Evolutionary conservation across 139 green algal genomes (phyloP).

Genomic region (Spirogloea muscicola): DNA sequence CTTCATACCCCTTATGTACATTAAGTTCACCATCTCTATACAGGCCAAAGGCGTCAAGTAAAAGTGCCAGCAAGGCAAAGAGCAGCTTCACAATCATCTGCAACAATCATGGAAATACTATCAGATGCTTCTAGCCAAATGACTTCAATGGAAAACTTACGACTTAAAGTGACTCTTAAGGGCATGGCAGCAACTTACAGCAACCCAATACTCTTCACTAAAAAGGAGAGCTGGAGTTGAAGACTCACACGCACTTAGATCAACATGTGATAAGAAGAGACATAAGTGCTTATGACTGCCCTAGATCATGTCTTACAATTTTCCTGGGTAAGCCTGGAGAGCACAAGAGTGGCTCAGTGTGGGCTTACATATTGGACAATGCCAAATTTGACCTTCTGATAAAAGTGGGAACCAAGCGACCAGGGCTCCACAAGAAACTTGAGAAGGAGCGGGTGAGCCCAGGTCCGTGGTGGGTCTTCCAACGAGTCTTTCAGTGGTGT

Average conservation of each 20-base stretch:
- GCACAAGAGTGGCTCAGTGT: neutral
- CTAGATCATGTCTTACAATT: neutral
- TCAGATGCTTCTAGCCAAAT: too few species aligned
- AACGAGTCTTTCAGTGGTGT: too few species aligned
- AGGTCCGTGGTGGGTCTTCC: too few species aligned
- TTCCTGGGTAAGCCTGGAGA: neutral
- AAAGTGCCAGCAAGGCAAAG: neutral
- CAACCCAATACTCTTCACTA: neutral
- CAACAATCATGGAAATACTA: too few species aligned
- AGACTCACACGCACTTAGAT: neutral
- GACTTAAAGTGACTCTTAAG: slow-evolving; percentile 1
- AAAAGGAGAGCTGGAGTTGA: neutral
- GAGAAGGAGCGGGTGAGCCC: neutral
- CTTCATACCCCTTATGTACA: too few species aligned
- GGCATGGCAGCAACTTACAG: neutral
- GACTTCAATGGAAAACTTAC: too few species aligned
- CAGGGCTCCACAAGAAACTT: neutral
- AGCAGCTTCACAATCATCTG: slow-evolving; percentile 1
- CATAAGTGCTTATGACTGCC: neutral
- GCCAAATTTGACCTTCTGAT: slow-evolving; percentile 9
- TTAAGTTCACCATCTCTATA: neutral
- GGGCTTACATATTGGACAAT: slow-evolving; percentile 19
- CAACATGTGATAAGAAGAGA: neutral
- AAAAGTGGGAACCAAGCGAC: slow-evolving; percentile 1
- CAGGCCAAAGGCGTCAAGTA: neutral